These are phyloP conservation scores for Phytophthora idaei DNA, from an alignment of 352 stramenopile genomes.

Conservation along the genomic window DNA sequence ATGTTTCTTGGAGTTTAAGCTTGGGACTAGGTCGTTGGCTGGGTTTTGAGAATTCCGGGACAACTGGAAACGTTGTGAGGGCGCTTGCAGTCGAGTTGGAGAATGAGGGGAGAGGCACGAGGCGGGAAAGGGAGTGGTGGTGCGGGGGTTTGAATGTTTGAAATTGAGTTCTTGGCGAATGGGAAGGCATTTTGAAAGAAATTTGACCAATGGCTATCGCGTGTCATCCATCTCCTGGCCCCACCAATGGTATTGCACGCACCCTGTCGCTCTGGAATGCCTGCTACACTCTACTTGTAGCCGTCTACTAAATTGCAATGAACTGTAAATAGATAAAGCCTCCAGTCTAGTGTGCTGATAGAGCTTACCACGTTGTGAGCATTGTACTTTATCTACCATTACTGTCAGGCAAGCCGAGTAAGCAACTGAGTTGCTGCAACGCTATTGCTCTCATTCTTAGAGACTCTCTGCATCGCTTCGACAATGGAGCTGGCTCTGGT, in stretches of 20 bases:
- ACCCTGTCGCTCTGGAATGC: background rate
- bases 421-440: too few species aligned
- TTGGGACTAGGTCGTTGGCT: too few species aligned
- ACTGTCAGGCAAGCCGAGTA: too few species aligned
- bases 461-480: too few species aligned
- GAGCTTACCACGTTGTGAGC: too few species aligned
- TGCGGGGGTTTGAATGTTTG: conserved; percentile 17
- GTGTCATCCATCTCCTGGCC: background rate
- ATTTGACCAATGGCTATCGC: conserved; percentile 10
- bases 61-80: conserved; percentile 40
- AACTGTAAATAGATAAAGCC: too few species aligned
- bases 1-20: conserved; percentile 38
- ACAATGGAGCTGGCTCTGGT: too few species aligned
- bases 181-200: background rate
- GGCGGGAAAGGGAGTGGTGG: conserved; percentile 24
- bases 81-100: conserved; percentile 39
- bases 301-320: background rate
- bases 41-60: background rate
- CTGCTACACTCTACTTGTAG: too few species aligned
- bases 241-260: background rate
- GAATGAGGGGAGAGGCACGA: conserved; percentile 23
- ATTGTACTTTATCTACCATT: too few species aligned
- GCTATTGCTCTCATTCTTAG: too few species aligned
- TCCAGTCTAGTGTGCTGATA: too few species aligned
- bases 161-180: conserved; percentile 19